Evolutionary conservation across 1,284 basidiomycete species (phyloP).

Genomic region (Leccinum holopus): DNA sequence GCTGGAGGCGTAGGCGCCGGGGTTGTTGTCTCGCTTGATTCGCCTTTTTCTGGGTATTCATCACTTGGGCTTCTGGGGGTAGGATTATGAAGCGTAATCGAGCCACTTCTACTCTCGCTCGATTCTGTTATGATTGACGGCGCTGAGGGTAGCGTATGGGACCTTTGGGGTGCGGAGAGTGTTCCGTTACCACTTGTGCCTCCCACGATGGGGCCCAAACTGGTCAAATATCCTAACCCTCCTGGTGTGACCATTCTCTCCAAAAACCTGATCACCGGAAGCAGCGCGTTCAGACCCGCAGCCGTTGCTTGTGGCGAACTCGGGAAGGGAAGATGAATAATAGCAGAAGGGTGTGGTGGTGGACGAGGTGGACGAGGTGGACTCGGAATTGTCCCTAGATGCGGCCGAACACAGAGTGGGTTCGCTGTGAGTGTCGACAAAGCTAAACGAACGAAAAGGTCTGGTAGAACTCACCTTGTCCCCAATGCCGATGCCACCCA

Average conservation of each 20-base stretch:
- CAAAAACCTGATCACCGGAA: conserved; percentile 1
- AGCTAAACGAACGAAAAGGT: neutral
- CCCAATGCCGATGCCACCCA: neutral
- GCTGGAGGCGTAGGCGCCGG: conserved; percentile 3
- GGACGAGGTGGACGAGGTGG: neutral
- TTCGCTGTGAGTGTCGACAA: neutral
- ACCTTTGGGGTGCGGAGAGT: neutral
- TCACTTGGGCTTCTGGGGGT: neutral
- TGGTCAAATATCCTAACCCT: neutral
- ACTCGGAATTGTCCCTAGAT: neutral
- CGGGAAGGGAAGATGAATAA: neutral
- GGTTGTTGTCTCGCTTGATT: conserved; percentile 3
- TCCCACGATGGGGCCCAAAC: neutral
- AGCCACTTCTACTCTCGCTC: neutral
- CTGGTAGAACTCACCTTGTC: neutral
- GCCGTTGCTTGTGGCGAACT: neutral
- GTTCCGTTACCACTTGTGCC: neutral
- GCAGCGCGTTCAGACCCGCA: conserved; percentile 1
- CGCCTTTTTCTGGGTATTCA: conserved; percentile 1
- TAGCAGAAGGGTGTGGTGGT: conserved; percentile 1
- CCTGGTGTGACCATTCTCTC: conserved; percentile 1
- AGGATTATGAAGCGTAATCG: neutral
- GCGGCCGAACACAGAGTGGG: neutral
- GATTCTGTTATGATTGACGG: neutral
- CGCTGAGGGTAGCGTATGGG: neutral